A percentile compares a stretch with the other conserved stretches of the same genome.
Conservation (phyloP, 495 filamentous ascomycete genomes). For the Penicillium pancosmium region DNA sequence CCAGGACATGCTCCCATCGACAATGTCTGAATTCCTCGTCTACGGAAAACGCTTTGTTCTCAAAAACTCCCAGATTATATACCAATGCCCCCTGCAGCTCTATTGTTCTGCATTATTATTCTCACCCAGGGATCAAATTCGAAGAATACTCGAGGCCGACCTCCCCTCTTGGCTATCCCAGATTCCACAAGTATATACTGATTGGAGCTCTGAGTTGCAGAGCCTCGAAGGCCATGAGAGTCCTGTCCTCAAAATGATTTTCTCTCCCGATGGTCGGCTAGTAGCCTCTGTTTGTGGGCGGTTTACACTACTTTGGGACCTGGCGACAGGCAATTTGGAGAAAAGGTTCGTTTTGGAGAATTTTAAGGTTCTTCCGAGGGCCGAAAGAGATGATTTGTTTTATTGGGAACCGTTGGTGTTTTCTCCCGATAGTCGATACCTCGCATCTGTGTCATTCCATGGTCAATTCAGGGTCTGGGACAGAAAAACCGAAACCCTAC, state of each 20-base stretch:
- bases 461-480: no score
- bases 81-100: slow-evolving; percentile 25
- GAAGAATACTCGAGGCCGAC: slow-evolving; percentile 10
- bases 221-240: slow-evolving; percentile 21
- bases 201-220: slow-evolving; percentile 17
- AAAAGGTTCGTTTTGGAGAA: no score
- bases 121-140: slow-evolving; percentile 31
- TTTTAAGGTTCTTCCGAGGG: no score
- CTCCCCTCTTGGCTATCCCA: slow-evolving; percentile 18
- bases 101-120: slow-evolving; percentile 34
- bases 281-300: slow-evolving; percentile 19
- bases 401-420: no score
- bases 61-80: slow-evolving; percentile 31
- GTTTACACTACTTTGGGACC: slow-evolving; percentile 35
- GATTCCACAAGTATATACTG: slow-evolving; percentile 10
- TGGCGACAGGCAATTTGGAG: background rate
- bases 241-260: slow-evolving; percentile 13
- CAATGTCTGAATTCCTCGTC: background rate
- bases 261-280: slow-evolving; percentile 24
- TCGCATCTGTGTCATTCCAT: no score
- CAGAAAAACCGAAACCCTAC: no score
- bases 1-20: background rate
- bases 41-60: slow-evolving; percentile 42
- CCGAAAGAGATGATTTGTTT: no score
- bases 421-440: no score